A percentile compares a stretch with the other conserved stretches of the same genome.
Evolutionary conservation across 129 eudicot species (phyloP).

Genomic region (Flaveria brownii): DNA sequence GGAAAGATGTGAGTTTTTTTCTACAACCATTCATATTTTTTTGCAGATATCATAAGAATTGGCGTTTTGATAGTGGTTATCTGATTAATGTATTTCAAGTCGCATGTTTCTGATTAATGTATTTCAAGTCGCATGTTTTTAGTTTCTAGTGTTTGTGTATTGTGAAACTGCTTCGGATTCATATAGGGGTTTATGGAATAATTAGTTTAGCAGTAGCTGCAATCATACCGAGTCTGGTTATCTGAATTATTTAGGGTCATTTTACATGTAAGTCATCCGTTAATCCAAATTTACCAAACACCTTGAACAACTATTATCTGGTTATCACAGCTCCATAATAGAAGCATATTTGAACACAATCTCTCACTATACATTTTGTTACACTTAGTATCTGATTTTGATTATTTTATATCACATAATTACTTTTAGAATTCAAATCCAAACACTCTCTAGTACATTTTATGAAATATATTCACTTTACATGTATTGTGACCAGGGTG

Average conservation of each 20-base stretch:
- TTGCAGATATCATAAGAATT: slow-evolving; percentile 2
- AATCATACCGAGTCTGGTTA: not conserved
- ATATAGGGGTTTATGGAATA: not conserved
- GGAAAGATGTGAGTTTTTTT: slow-evolving; percentile 79
- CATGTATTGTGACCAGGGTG: slow-evolving; percentile 57
- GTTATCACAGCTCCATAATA: not conserved
- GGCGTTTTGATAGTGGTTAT: not conserved
- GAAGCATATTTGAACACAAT: not conserved
- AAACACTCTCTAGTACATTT: not conserved
- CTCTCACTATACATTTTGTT: not conserved
- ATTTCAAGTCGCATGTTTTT: not conserved
- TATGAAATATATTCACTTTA: not conserved
- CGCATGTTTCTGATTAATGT: not conserved
- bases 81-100: not conserved
- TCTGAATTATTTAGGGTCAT: not conserved
- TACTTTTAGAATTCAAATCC: not conserved
- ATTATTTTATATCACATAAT: not conserved
- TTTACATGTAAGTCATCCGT: not conserved
- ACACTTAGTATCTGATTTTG: not conserved
- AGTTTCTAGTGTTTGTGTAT: slow-evolving; percentile 4
- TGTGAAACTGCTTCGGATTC: slow-evolving; percentile 1
- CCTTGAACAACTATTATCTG: not conserved
- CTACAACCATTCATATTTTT: not conserved
- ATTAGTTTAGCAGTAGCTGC: slow-evolving; percentile 4
- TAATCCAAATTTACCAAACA: not conserved